Evolutionary conservation across 257 asterid species (phyloP).

Genomic region (Forsythia suspensa): DNA sequence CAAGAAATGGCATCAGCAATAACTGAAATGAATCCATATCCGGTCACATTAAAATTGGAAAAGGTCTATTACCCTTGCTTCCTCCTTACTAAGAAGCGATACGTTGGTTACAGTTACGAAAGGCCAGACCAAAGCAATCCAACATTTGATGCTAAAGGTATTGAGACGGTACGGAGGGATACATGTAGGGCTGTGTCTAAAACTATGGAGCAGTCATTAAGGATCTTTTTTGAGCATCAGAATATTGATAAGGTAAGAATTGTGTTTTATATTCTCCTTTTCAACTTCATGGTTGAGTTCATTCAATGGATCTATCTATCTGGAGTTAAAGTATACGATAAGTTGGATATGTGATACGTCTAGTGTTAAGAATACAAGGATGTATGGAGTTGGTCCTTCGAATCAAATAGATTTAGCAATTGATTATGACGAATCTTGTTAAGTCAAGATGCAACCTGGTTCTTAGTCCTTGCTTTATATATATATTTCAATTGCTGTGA

Average conservation of each 20-base stretch:
- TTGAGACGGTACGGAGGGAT: constrained; percentile 93
- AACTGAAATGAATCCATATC: constrained; percentile 80
- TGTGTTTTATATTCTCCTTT: constrained; percentile 9
- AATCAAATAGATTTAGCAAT: background rate
- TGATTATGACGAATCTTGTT: too few relatives aligned
- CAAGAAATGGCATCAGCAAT: constrained; percentile 85
- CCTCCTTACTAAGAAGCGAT: constrained; percentile 94
- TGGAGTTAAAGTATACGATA: background rate
- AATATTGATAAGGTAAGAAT: constrained; percentile 60
- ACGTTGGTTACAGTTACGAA: constrained; percentile 95
- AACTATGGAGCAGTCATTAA: constrained; percentile 82
- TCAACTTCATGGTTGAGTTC: constrained; percentile 8
- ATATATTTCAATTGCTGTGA: too few relatives aligned
- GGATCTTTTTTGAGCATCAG: constrained; percentile 73
- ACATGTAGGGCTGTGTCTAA: constrained; percentile 93
- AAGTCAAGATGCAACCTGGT: background rate
- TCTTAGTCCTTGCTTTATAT: background rate
- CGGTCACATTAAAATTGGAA: constrained; percentile 88
- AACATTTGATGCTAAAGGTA: constrained; percentile 92
- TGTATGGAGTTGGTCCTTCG: background rate
- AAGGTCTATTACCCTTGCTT: constrained; percentile 91
- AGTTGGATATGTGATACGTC: background rate
- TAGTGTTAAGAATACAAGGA: background rate
- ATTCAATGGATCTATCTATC: background rate
- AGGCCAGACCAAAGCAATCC: constrained; percentile 77